Base-by-base conservation (phyloP, 805 yeast genomes). In the Candida golubevii region DNA sequence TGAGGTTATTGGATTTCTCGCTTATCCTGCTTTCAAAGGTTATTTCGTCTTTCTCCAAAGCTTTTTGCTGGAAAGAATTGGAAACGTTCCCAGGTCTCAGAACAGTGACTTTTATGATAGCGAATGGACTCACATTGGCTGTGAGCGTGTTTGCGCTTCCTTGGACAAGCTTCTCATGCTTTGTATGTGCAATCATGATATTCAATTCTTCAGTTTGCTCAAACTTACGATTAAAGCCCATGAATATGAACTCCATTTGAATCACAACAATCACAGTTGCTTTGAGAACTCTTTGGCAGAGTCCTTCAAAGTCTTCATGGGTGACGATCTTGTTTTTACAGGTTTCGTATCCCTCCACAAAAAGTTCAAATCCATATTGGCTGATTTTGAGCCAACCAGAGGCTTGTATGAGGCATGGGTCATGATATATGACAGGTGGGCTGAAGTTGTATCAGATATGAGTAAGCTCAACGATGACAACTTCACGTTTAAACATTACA, bases 261-360 rank as follows among this genome's bases (percentile, higher is more conserved):
- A 43, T 13, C 34, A 31, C 10, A 45, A 46, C 29, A 26, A 26
- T 14, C 12, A 34, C 6, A 36, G 42, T 8, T 53, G 55, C 26
- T 49, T 46, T 14, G 47, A 46, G 3, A 59, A 56, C 15, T 60
- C 65, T 44, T 45, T 69, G 33, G 38, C 48, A 8, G 59, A 55
- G 3, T 59, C 67, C 0, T 67, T 71, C 42, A 53, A 56, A 26
- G 49, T 49, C 30, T 60, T 54, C 9, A 38, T 52, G 37, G 49
- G 75, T 7, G 89, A 83, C 48, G 76, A 71, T 18, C 65, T 67
- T 18, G 75, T 82, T 1, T 77, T 83, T 34, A 80, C 86, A 0
- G 90, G 93, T 27, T 73, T 82, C 15, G 81, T 83, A 27, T 89
- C 95, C 0, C 71, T 85, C 31, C 89, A 85, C 56, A 84, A 85